Base-by-base conservation (phyloP, 2,329 filamentous ascomycete genomes). In the Pseudogymnoascus sp. region DNA sequence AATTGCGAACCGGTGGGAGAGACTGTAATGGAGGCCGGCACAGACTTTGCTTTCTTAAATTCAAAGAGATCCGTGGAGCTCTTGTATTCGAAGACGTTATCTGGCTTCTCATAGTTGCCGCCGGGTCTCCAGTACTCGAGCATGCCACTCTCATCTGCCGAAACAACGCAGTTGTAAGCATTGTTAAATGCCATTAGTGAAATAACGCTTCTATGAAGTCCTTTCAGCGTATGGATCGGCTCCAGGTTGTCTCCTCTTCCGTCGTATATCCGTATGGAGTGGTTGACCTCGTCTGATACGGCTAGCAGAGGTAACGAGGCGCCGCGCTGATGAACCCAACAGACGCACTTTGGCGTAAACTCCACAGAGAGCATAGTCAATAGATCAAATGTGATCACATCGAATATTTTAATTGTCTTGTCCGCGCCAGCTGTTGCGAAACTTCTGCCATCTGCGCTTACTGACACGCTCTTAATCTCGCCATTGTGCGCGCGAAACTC, bases 61-160 rank as follows among this genome's bases (percentile, higher is more conserved):
- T 96, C 93, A 72, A 97, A 99, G 0, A 99, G 81, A 71, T 90
- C 95, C 2, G 95, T 99, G 1, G 90, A 88, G 73, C 91, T 96
- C 77, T 99, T 99, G 77, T 92, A 90, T 68, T 91, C 84, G 73
- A 96, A 99, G 16, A 99, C 92, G 62, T 86, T 91, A 69, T 92
- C 87, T 0, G 95, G 95, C 75, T 97, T 97, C 71, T 96, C 91
- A 74, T 91, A 97, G 40, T 80, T 86, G 1, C 85, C 86, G 66
- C 83, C 84, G 0, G 95, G 92, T 64, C 85, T 84, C 95, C 95
- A 99, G 77, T 99, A 99, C 75, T 99, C 95, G 8, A 99, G 74
- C 93, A 97, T 97, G 23, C 95, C 93, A 62, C 85, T 85, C 69
- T 93, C 87, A 68, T 99, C 96, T 0, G 87, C 87, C 1, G 95